Base-by-base conservation (phyloP, 805 yeast species). In the Cyberlindnera maritima region DNA sequence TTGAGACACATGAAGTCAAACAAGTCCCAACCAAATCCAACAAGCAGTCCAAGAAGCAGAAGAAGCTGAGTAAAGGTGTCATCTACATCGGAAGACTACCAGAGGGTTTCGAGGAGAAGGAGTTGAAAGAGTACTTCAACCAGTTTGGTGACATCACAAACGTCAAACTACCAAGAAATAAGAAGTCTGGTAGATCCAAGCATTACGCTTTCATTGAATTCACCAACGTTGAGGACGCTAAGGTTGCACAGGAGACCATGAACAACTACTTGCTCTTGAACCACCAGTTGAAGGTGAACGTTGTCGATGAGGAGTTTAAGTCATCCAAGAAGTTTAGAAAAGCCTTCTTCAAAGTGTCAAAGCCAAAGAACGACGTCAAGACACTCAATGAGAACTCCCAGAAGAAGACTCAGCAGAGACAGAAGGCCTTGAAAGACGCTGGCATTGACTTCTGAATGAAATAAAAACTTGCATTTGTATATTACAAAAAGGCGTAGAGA, bases 161-260 rank as follows among this genome's bases (percentile, higher is more conserved):
- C 56, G 75, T 90, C 46, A 81, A 91, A 57, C 68, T 94, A 44
- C 88, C 96, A 37, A 80, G 97, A 63, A 92, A 88, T 71, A 90
- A 86, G 67, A 85, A 84, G 61, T 84, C 96, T 6, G 98, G 98
- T 39, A 81, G 83, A 46, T 88, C 96, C 9, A 89, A 85, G 64
- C 97, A 97, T 2, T 88, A 82, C 60, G 98, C 90, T 7, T 92
- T 88, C 66, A 71, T 94, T 39, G 97, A 94, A 68, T 94, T 92
- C 61, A 78, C 76, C 36, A 75, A 80, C 45, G 62, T 65, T 33
- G 88, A 83, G 40, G 95, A 86, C 46, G 97, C 98, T 38, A 77
- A 81, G 56, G 75, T 90, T 51, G 99, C 97, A 3, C 87, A 86
- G 51, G 98, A 94, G 55, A 83, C 97, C 39, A 94, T 94, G 99